Conservation (phyloP, 2,329 filamentous ascomycete species). For the Tolypocladium pustulatum region DNA sequence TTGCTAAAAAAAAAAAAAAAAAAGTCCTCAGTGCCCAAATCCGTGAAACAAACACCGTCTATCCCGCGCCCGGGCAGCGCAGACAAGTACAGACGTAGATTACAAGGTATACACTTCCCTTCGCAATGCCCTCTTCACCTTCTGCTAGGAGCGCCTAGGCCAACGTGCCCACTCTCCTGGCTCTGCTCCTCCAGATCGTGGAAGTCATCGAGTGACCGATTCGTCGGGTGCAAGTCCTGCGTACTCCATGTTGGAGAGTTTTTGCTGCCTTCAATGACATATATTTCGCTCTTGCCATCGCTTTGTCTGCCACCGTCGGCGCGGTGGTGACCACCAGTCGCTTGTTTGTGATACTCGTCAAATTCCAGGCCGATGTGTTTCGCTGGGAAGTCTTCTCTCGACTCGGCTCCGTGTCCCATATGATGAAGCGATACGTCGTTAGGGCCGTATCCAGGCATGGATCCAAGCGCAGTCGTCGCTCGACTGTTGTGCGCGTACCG, state of each 20-base stretch:
- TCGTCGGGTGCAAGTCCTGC: conserved; percentile 8
- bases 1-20: not conserved
- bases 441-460: conserved; percentile 22
- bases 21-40: not conserved
- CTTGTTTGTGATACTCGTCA: conserved; percentile 6
- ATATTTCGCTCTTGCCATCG: conserved; percentile 22
- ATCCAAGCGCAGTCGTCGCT: conserved; percentile 6
- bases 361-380: conserved; percentile 9
- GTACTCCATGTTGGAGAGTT: conserved; percentile 12
- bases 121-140: not conserved
- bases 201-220: conserved; percentile 16
- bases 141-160: conserved; percentile 4
- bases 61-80: not conserved
- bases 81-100: not conserved
- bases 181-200: conserved; percentile 20
- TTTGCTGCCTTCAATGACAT: conserved; percentile 22
- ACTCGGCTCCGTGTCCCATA: conserved; percentile 10
- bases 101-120: not conserved
- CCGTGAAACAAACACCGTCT: not conserved
- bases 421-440: conserved; percentile 25
- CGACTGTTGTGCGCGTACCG: conserved; percentile 17
- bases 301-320: conserved; percentile 5
- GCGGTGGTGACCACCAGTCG: not conserved
- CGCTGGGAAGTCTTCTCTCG: not conserved
- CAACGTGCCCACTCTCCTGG: conserved; percentile 9